Conservation (phyloP, 345 rosid species). For the Eutrema heterophyllum region DNA sequence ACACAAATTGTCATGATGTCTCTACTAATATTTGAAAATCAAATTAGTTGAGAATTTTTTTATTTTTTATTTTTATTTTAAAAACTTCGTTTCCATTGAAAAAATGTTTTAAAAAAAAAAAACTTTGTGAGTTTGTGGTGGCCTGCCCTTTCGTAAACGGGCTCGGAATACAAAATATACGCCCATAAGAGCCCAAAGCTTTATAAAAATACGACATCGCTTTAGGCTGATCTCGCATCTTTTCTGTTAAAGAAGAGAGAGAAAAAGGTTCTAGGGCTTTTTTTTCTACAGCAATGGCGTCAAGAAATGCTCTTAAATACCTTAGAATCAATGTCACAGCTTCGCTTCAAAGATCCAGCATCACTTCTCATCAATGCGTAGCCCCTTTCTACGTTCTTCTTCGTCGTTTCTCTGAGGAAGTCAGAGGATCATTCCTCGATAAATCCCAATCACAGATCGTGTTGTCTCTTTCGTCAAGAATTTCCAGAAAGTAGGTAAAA, state of each 20-base stretch:
- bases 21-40: too few relatives aligned
- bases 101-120: too few relatives aligned
- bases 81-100: too few relatives aligned
- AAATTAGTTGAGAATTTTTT: too few relatives aligned
- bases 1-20: too few relatives aligned
- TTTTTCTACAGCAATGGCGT: neutral
- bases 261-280: neutral
- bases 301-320: neutral
- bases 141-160: too few relatives aligned
- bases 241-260: neutral
- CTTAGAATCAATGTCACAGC: neutral
- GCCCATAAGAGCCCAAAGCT: too few relatives aligned
- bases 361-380: neutral
- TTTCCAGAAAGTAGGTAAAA: neutral
- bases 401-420: slow-evolving; percentile 1
- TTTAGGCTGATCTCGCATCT: neutral
- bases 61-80: too few relatives aligned
- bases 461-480: neutral
- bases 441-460: slow-evolving; percentile 1
- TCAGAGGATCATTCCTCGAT: slow-evolving; percentile 3
- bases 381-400: neutral
- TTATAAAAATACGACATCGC: neutral
- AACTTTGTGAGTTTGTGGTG: too few relatives aligned
- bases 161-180: too few relatives aligned
- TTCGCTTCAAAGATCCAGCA: neutral